phyloP scores from a whole-genome alignment of 2,329 filamentous ascomycete genomes.

The Colletotrichum liaoningense region DNA sequence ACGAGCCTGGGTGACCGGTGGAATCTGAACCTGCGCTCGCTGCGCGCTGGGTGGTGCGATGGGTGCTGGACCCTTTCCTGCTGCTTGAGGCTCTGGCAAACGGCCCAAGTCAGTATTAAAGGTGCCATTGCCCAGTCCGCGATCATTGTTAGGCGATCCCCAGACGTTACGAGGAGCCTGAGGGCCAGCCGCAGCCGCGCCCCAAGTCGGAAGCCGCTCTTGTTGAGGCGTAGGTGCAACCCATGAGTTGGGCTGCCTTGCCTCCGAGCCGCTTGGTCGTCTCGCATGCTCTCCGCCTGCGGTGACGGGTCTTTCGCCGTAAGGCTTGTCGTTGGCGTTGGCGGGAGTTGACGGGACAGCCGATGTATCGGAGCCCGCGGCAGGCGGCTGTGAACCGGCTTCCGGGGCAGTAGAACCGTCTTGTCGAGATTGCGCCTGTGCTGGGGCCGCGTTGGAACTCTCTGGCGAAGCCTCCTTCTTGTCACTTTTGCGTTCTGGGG shows the following conservation, averaged over 20 bases:
- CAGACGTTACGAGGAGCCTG: conserved; percentile 72
- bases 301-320: conserved; percentile 14
- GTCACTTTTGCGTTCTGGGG: conserved; percentile 68
- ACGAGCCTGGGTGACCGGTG: conserved; percentile 8
- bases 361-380: conserved; percentile 10
- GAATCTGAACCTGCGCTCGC: conserved; percentile 32
- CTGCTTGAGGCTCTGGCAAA: conserved; percentile 52
- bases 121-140: conserved; percentile 81
- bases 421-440: conserved; percentile 38
- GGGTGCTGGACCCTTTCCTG: conserved; percentile 57
- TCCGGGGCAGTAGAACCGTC: conserved; percentile 31
- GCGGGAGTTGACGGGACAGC: neutral
- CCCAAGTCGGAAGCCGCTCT: conserved; percentile 65
- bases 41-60: conserved; percentile 51
- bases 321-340: conserved; percentile 17
- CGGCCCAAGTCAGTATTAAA: conserved; percentile 73
- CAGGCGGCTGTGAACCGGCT: conserved; percentile 21
- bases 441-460: conserved; percentile 52
- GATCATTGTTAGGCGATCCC: conserved; percentile 78
- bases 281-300: conserved; percentile 28
- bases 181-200: conserved; percentile 52
- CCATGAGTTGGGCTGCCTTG: conserved; percentile 40
- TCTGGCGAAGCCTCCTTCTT: conserved; percentile 62
- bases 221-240: conserved; percentile 42
- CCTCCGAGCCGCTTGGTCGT: conserved; percentile 36